These are phyloP conservation scores for Rhizopogon vesiculosus DNA, from an alignment of 768 basidiomycete species.

Conservation along the genomic window DNA sequence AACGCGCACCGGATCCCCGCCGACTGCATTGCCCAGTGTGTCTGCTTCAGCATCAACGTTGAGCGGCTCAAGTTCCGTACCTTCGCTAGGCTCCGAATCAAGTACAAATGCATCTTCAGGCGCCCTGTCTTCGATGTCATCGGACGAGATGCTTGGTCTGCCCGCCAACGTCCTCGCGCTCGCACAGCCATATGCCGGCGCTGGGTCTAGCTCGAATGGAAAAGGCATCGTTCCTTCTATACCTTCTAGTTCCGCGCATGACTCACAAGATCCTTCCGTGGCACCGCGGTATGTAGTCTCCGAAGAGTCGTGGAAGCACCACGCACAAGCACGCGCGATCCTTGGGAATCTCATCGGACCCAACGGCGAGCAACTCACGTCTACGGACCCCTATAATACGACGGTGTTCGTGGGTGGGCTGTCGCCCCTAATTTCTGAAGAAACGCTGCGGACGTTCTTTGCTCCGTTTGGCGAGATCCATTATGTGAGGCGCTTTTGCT, in stretches of 20 bases:
- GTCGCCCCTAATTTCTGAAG: conserved; percentile 85
- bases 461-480: conserved; percentile 91
- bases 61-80: conserved; percentile 46
- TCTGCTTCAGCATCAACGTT: conserved; percentile 46
- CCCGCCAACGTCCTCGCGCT: conserved; percentile 43
- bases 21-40: conserved; percentile 25
- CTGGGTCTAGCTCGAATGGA: conserved; percentile 27
- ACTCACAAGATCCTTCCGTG: conserved; percentile 35
- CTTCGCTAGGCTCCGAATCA: conserved; percentile 46
- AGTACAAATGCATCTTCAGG: conserved; percentile 46
- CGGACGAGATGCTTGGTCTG: conserved; percentile 50
- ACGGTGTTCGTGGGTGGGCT: conserved; percentile 94
- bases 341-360: conserved; percentile 81
- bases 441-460: conserved; percentile 87
- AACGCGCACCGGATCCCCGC: conserved; percentile 12
- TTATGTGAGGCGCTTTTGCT: conserved; percentile 52
- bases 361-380: conserved; percentile 81
- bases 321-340: conserved; percentile 78
- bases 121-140: conserved; percentile 41
- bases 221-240: conserved; percentile 23
- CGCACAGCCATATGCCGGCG: conserved; percentile 40
- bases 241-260: conserved; percentile 34
- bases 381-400: conserved; percentile 93
- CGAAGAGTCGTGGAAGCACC: conserved; percentile 83
- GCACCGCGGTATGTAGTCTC: conserved; percentile 53